phyloP scores from a whole-genome alignment of 306 rosid species.

The Corylus avellana region DNA sequence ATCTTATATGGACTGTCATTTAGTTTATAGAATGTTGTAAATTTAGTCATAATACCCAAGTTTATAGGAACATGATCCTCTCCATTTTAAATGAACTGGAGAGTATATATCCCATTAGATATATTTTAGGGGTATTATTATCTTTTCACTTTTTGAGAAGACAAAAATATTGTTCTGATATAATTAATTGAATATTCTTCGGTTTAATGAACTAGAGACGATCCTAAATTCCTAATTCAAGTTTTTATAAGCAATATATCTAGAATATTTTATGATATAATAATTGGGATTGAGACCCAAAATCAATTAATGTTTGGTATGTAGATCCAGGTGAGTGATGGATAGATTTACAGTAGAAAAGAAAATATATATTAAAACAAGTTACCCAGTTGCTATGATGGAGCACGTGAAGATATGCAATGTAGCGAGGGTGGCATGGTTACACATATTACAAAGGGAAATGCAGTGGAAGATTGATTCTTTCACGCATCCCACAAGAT shows the following conservation, averaged over 20 bases:
- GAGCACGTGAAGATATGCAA: background rate
- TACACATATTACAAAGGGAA: background rate
- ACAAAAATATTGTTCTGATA: too few relatives aligned
- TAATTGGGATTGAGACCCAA: background rate
- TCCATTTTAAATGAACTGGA: too few relatives aligned
- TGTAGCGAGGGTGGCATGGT: background rate
- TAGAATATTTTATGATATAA: background rate
- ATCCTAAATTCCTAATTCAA: too few relatives aligned
- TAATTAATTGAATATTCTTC: too few relatives aligned
- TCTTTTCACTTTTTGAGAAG: too few relatives aligned
- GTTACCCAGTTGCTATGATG: background rate
- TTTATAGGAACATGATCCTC: too few relatives aligned
- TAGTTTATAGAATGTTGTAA: too few relatives aligned
- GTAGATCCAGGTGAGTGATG: background rate
- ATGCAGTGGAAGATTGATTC: constrained; percentile 39
- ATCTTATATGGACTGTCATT: too few relatives aligned
- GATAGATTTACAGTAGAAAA: background rate
- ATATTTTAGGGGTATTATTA: too few relatives aligned
- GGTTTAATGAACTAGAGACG: too few relatives aligned
- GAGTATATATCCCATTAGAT: too few relatives aligned
- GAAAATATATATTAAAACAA: background rate
- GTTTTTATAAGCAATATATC: background rate
- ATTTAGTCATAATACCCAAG: too few relatives aligned
- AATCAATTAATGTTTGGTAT: background rate
- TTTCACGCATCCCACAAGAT: constrained; percentile 60